Evolutionary conservation across 495 filamentous ascomycete genomes (phyloP), one percentile per base, ranked within the genome.

Genomic region (Halenospora varia): DNA sequence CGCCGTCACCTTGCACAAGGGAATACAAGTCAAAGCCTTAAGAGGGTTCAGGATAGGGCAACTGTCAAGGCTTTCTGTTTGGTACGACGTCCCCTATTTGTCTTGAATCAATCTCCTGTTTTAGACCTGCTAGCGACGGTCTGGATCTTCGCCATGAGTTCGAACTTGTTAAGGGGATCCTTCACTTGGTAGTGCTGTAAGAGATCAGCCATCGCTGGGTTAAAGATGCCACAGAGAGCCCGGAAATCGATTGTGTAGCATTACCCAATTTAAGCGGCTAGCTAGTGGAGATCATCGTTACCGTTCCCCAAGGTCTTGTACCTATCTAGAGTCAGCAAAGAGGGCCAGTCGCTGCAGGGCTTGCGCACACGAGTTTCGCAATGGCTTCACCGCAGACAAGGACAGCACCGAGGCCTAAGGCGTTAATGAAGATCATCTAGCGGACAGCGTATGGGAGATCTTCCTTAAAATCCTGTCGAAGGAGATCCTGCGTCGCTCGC

Each of bases 371-470:
- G 19, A 46, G 42, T 8, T 11, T 53, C 10, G 50, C 22, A 40
- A 53, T 18, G 40, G 15, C 17, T 53, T 25, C 17, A 20, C 50
- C 25, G 25, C 50, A 53, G 3, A 53, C 50, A 55, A 51, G 41
- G 42, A 48, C 48, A 61, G 22, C 48, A 24, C 23, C 24, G 39
- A 25, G 51, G 56, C n/a, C 22, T 53, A 13, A 23, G 24, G 39
- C 53, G 42, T 42, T 59, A 60, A 55, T 60, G 46, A 25, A 50
- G 19, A 46, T 60, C 42, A 47, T 55, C 25, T 13, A 60, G 57
- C 46, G n/a, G n/a, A n/a, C n/a, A n/a, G n/a, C 51, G 39, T 4
- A 51, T 46, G 0, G 55, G 52, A 60, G 57, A n/a, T 25, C 20
- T 45, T 51, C 53, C 51, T 25, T 13, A 50, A 13, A n/a, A 55